Evolutionary conservation across 2,329 filamentous ascomycete genomes (phyloP).

Genomic region (Fusarium sterilihyphosum): DNA sequence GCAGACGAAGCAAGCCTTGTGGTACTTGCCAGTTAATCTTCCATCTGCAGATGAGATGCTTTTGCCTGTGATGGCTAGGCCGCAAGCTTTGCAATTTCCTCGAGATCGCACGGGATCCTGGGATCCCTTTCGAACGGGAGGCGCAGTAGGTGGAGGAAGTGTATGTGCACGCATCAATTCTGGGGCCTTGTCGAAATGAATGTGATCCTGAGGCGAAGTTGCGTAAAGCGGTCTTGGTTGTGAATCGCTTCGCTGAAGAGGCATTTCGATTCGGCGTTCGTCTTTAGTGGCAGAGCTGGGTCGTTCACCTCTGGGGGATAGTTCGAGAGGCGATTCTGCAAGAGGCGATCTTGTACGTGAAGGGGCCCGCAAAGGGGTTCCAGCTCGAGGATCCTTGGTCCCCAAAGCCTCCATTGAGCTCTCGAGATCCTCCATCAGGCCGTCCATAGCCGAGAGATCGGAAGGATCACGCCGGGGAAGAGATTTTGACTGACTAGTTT

Average conservation of each 20-base stretch:
- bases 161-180: slow-evolving; percentile 15
- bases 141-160: slow-evolving; percentile 18
- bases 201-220: slow-evolving; percentile 31
- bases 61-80: slow-evolving; percentile 82
- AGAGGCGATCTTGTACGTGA: slow-evolving; percentile 39
- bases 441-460: slow-evolving; percentile 59
- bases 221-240: slow-evolving; percentile 27
- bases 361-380: slow-evolving; percentile 45
- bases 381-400: slow-evolving; percentile 47
- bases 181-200: slow-evolving; percentile 13
- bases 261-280: slow-evolving; percentile 26
- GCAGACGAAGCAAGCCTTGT: slow-evolving; percentile 95
- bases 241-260: slow-evolving; percentile 19
- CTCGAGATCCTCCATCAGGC: slow-evolving; percentile 66
- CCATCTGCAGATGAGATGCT: slow-evolving; percentile 95
- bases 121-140: slow-evolving; percentile 48
- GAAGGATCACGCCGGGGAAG: slow-evolving; percentile 52
- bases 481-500: slow-evolving; percentile 56
- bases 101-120: slow-evolving; percentile 62
- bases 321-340: slow-evolving; percentile 43
- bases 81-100: slow-evolving; percentile 86
- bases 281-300: slow-evolving; percentile 38
- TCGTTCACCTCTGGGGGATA: slow-evolving; percentile 32
- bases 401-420: slow-evolving; percentile 55
- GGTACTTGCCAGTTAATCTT: slow-evolving; percentile 89